These are phyloP conservation scores for Takashimella tepidaria DNA, from an alignment of 1,284 basidiomycete species.

Conservation along the genomic window DNA sequence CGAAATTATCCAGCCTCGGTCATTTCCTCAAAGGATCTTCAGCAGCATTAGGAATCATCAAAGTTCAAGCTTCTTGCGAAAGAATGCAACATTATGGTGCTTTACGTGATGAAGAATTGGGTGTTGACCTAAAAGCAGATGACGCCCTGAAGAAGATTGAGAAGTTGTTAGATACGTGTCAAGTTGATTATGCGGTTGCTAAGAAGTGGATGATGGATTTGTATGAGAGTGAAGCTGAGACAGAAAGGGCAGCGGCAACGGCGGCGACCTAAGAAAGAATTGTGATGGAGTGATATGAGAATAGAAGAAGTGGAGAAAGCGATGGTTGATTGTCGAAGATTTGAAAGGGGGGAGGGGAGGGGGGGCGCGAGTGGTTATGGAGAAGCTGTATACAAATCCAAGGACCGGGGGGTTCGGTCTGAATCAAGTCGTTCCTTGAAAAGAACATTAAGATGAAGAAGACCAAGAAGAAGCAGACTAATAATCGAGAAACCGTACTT, in stretches of 20 bases:
- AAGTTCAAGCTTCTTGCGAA: constrained; percentile 77
- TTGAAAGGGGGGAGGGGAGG: too few species aligned
- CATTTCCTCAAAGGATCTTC: constrained; percentile 95
- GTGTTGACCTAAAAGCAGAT: constrained; percentile 50
- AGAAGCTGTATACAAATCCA: too few species aligned
- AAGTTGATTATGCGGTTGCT: constrained; percentile 57
- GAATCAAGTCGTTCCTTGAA: too few species aligned
- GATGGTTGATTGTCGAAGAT: too few species aligned
- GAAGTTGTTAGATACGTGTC: constrained; percentile 54
- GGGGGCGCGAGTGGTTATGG: too few species aligned
- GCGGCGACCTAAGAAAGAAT: too few species aligned
- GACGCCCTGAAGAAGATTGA: constrained; percentile 64
- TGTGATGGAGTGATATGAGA: constrained; percentile 8
- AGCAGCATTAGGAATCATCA: constrained; percentile 75
- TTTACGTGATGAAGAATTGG: constrained; percentile 48
- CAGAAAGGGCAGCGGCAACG: too few species aligned
- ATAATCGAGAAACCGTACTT: too few species aligned
- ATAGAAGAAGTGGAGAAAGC: constrained; percentile 5
- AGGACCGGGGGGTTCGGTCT: too few species aligned
- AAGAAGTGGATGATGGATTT: constrained; percentile 55
- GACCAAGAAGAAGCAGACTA: too few species aligned
- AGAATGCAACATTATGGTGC: constrained; percentile 81
- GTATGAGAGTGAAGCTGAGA: constrained; percentile 45
- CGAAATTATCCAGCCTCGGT: constrained; percentile 66
- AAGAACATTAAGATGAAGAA: too few species aligned